These are phyloP conservation scores for Penicillium sp. DNA, from an alignment of 2,329 filamentous ascomycete species.

Conservation along the genomic window DNA sequence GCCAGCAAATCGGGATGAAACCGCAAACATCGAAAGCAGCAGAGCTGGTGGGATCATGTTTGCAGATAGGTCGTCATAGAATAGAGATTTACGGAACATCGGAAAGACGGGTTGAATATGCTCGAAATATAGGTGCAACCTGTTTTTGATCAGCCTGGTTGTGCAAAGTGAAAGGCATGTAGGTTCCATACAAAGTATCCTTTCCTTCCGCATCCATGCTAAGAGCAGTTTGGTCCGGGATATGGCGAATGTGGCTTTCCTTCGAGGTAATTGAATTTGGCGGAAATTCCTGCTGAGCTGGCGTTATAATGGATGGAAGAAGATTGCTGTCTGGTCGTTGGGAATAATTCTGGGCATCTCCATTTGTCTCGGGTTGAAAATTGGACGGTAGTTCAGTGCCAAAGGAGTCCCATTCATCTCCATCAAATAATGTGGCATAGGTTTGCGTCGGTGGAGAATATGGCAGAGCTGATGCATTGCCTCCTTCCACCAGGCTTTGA, in stretches of 20 bases:
- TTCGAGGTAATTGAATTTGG: background rate
- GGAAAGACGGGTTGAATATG: background rate
- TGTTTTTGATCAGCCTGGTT: background rate
- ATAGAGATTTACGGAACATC: background rate
- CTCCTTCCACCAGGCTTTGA: background rate
- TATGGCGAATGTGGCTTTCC: background rate
- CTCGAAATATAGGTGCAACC: background rate
- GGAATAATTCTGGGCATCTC: background rate
- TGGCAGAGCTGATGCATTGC: background rate
- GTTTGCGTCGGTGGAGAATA: background rate
- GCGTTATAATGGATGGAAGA: background rate
- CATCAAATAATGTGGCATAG: background rate
- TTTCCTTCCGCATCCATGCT: background rate
- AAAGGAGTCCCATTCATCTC: background rate
- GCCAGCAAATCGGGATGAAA: background rate
- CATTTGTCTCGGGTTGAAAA: background rate
- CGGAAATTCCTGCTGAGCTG: background rate
- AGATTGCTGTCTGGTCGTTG: background rate
- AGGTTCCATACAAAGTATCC: background rate
- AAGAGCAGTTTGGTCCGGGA: background rate
- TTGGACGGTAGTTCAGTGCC: background rate
- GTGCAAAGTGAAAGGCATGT: background rate
- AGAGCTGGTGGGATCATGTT: background rate
- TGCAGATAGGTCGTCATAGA: background rate
- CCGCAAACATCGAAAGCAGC: background rate